Evolutionary conservation across 2,329 filamentous ascomycete genomes (phyloP).

Genomic region (Chaetothyriales sp.): DNA sequence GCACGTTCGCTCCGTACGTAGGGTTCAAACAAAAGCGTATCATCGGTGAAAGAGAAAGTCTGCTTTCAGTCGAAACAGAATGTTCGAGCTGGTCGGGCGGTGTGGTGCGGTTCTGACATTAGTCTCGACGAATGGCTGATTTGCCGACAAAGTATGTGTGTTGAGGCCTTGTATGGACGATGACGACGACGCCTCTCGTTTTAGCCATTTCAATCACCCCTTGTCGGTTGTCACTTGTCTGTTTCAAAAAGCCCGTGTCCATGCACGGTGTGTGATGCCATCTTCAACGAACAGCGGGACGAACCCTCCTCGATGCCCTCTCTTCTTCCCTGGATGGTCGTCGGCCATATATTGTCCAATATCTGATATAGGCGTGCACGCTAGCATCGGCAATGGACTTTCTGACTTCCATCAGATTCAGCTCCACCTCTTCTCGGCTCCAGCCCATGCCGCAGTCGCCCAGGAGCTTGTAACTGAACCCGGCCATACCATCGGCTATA

Average conservation of each 20-base stretch:
- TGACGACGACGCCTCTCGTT: background rate
- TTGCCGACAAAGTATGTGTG: background rate
- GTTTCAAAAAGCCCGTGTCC: background rate
- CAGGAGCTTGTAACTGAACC: constrained; percentile 33
- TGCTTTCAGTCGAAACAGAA: background rate
- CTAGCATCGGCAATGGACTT: constrained; percentile 28
- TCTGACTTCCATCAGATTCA: constrained; percentile 32
- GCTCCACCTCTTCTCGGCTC: constrained; percentile 34
- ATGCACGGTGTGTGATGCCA: background rate
- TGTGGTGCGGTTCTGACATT: background rate
- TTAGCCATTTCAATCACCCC: background rate
- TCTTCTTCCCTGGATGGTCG: constrained; percentile 17
- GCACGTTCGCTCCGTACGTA: background rate
- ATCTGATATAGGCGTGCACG: constrained; percentile 30
- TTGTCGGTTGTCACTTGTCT: background rate
- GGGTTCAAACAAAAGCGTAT: no score
- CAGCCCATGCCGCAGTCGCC: constrained; percentile 25
- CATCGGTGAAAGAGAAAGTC: background rate
- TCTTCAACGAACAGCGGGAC: background rate
- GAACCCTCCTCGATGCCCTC: background rate
- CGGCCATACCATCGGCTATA: constrained; percentile 30
- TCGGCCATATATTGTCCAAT: constrained; percentile 25
- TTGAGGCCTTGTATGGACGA: background rate
- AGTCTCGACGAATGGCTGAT: background rate
- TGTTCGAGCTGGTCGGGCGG: background rate